Evolutionary conservation across 305 asterid species (phyloP).

Genomic region (Solanum hybrid): DNA sequence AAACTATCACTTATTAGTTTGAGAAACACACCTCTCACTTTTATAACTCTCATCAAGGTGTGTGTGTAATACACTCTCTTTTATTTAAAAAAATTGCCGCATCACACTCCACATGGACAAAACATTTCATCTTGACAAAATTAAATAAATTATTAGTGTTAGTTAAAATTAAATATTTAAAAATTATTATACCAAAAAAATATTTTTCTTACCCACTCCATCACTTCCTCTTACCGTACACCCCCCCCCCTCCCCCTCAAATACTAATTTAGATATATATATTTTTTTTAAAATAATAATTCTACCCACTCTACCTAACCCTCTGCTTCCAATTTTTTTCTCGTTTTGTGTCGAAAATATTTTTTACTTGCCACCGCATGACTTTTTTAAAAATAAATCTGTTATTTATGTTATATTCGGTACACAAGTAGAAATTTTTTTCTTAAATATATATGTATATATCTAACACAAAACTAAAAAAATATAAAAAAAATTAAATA

Average conservation of each 20-base stretch:
- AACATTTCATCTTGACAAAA: not conserved
- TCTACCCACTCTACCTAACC: not conserved
- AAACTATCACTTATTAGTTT: not conserved
- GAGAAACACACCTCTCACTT: not conserved
- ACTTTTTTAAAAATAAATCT: no score
- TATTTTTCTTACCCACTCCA: not conserved
- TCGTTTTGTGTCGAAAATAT: not conserved
- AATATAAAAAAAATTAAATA: no score
- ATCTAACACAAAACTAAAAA: not conserved
- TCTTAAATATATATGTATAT: not conserved
- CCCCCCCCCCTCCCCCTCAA: not conserved
- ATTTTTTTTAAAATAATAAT: no score
- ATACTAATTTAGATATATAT: no score
- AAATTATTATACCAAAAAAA: not conserved
- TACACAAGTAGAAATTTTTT: not conserved
- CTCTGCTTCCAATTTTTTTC: not conserved
- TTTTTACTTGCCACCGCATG: not conserved
- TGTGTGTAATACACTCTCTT: not conserved
- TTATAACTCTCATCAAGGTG: not conserved
- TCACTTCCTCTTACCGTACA: not conserved
- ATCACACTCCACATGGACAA: not conserved
- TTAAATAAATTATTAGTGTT: not conserved
- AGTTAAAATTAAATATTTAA: no score
- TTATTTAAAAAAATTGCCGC: not conserved
- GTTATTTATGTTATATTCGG: not conserved